Conservation (phyloP, 192 early-diverging fungal genomes). For the Podila minutissima region DNA sequence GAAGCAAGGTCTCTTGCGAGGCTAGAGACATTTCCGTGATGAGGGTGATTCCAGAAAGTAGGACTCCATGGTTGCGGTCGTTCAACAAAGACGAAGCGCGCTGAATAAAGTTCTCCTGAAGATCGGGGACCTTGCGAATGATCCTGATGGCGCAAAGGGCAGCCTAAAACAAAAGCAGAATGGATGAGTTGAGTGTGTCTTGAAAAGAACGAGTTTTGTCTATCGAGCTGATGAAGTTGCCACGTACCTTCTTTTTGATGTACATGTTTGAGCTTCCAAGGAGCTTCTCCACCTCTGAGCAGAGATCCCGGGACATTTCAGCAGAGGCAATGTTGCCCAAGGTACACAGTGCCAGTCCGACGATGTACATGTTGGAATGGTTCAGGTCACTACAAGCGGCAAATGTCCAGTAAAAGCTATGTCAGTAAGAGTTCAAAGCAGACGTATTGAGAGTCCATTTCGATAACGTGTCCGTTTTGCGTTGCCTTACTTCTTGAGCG, state of each 20-base stretch:
- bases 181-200: background rate
- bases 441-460: background rate
- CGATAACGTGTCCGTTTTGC: background rate
- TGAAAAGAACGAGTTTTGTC: background rate
- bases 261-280: constrained; percentile 92
- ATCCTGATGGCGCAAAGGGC: constrained; percentile 93
- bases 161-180: constrained; percentile 62
- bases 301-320: constrained; percentile 95
- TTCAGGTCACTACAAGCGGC: constrained; percentile 84
- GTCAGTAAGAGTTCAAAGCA: background rate
- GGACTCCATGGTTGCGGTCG: constrained; percentile 96
- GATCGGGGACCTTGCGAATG: constrained; percentile 92
- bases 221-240: background rate
- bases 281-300: constrained; percentile 92
- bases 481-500: constrained; percentile 87
- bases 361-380: constrained; percentile 94
- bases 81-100: constrained; percentile 78
- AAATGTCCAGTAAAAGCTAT: too few species aligned
- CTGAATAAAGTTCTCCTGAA: constrained; percentile 86
- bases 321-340: constrained; percentile 96
- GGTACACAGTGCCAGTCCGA: constrained; percentile 97
- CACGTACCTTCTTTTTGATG: constrained; percentile 91
- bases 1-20: constrained; percentile 70
- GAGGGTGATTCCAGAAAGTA: constrained; percentile 90
- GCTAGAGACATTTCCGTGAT: constrained; percentile 89